Percentiles rank a stretch among this genome's conserved stretches.
These are phyloP conservation scores for Peronospora destructor DNA, from an alignment of 352 stramenopile genomes.

Conservation along the genomic window DNA sequence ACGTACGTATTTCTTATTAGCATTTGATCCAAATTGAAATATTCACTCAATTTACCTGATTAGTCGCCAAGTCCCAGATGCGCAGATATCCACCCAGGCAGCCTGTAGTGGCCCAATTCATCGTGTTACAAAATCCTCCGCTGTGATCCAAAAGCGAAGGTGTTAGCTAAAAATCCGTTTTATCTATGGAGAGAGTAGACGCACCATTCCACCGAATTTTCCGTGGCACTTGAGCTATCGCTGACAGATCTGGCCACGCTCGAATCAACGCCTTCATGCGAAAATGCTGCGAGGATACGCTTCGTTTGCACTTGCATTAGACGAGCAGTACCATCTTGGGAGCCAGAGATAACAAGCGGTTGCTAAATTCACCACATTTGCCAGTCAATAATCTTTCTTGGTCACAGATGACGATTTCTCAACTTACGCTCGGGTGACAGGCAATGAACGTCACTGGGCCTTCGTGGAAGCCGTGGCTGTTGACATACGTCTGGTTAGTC, in stretches of 20 bases:
- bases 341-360: conserved; percentile 88
- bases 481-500: conserved; percentile 7
- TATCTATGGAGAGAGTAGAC: conserved; percentile 9
- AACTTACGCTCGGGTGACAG: conserved; percentile 76
- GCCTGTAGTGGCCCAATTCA: conserved; percentile 93
- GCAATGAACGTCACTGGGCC: conserved; percentile 87
- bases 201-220: conserved; percentile 86
- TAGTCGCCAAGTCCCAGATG: conserved; percentile 92
- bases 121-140: conserved; percentile 90
- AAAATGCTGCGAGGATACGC: conserved; percentile 87
- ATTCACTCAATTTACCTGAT: conserved; percentile 42
- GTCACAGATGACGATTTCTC: background rate
- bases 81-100: conserved; percentile 92
- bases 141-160: conserved; percentile 26
- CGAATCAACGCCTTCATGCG: conserved; percentile 56
- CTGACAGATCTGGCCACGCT: conserved; percentile 42
- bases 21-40: background rate
- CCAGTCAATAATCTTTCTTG: conserved; percentile 2
- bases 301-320: conserved; percentile 92
- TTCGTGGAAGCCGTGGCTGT: conserved; percentile 79
- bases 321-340: conserved; percentile 90
- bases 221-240: conserved; percentile 39
- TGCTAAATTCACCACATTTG: conserved; percentile 41
- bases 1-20: conserved; percentile 9
- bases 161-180: conserved; percentile 1